These are phyloP conservation scores for Chrysophaeum taylorii DNA, from an alignment of 352 stramenopile genomes.

Conservation along the genomic window DNA sequence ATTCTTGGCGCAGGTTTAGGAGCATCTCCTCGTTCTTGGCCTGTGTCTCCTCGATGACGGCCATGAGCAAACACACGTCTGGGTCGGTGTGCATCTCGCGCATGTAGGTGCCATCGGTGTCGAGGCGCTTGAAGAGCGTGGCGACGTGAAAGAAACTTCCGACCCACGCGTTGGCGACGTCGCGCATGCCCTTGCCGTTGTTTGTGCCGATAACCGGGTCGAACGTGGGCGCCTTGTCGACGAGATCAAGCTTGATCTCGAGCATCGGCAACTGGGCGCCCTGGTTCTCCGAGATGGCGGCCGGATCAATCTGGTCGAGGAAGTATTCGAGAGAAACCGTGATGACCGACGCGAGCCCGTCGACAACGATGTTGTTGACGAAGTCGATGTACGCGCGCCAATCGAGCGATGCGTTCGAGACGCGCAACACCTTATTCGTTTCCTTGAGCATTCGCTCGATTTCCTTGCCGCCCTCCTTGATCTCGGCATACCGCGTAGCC, in stretches of 20 bases:
- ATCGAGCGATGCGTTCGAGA: conserved; percentile 80
- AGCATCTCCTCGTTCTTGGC: conserved; percentile 81
- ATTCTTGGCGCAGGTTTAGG: conserved; percentile 77
- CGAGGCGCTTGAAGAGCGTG: conserved; percentile 85
- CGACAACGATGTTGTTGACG: conserved; percentile 91
- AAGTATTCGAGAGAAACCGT: conserved; percentile 73
- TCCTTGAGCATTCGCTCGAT: conserved; percentile 90
- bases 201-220: conserved; percentile 41
- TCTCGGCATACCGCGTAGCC: conserved; percentile 77
- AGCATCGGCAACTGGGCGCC: conserved; percentile 74
- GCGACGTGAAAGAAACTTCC: conserved; percentile 88
- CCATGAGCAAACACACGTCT: conserved; percentile 81
- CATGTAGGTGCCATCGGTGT: conserved; percentile 90
- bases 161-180: conserved; percentile 89
- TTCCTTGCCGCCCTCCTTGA: conserved; percentile 83
- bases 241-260: conserved; percentile 89
- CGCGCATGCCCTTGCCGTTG: conserved; percentile 79
- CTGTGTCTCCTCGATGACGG: conserved; percentile 80
- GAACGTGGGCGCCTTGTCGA: conserved; percentile 40
- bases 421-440: conserved; percentile 78
- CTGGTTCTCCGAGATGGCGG: conserved; percentile 38
- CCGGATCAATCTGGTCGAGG: conserved; percentile 80
- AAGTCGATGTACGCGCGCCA: conserved; percentile 95
- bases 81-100: conserved; percentile 93
- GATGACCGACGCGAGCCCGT: conserved; percentile 71